These are phyloP conservation scores for Russula sp. DNA, from an alignment of 768 basidiomycete species.

Conservation along the genomic window DNA sequence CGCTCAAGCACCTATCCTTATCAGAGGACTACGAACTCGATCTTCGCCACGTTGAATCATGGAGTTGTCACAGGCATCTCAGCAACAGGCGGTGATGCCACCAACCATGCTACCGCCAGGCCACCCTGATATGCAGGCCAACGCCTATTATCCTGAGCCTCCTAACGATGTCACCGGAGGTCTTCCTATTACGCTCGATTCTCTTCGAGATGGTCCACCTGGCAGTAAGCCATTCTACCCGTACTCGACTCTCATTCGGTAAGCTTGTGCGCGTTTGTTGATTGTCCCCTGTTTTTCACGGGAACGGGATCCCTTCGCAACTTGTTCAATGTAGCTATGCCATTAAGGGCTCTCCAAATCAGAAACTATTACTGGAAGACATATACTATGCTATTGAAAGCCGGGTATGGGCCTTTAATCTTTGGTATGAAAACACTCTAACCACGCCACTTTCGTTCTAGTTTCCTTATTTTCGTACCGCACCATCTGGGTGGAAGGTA, in stretches of 20 bases:
- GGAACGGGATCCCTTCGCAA: background rate
- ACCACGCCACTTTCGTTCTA: slow-evolving; percentile 30
- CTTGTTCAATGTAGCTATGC: slow-evolving; percentile 55
- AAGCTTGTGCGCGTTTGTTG: slow-evolving; percentile 30
- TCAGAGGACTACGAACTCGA: too few relatives aligned
- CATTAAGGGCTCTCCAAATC: slow-evolving; percentile 86
- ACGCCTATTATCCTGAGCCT: slow-evolving; percentile 61
- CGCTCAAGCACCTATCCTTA: background rate
- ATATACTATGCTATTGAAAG: slow-evolving; percentile 92
- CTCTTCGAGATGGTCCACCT: slow-evolving; percentile 79
- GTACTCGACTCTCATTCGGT: slow-evolving; percentile 88
- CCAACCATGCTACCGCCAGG: slow-evolving; percentile 53
- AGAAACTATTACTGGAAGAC: slow-evolving; percentile 79
- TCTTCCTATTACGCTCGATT: slow-evolving; percentile 81
- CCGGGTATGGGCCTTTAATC: slow-evolving; percentile 48
- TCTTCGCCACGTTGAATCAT: background rate
- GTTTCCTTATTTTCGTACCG: slow-evolving; percentile 87
- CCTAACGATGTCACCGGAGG: slow-evolving; percentile 78
- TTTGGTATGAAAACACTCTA: slow-evolving; percentile 19
- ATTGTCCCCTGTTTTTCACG: slow-evolving; percentile 11
- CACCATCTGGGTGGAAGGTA: slow-evolving; percentile 91
- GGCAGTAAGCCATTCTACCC: slow-evolving; percentile 90
- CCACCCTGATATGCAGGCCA: slow-evolving; percentile 35
- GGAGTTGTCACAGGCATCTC: slow-evolving; percentile 30
- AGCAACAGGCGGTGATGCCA: slow-evolving; percentile 51